Evolutionary conservation across 805 yeast species (phyloP).

Genomic region (Lipomyces orientalis): DNA sequence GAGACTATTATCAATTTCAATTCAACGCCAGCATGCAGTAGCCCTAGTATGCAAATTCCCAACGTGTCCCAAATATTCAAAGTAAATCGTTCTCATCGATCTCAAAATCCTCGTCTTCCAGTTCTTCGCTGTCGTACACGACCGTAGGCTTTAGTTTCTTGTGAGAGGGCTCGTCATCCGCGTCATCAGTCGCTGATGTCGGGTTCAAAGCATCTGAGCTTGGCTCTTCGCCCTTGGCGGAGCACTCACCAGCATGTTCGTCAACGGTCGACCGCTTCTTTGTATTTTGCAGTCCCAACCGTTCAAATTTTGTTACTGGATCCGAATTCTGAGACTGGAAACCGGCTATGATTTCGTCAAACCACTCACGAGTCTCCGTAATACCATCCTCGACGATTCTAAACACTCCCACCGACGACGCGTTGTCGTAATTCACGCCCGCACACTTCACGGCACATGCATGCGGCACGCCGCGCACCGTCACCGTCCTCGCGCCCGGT

Average conservation of each 20-base stretch:
- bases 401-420: slow-evolving; percentile 21
- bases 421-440: slow-evolving; percentile 27
- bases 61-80: neutral
- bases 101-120: neutral
- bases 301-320: neutral
- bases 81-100: neutral
- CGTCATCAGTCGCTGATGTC: neutral
- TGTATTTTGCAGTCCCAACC: neutral
- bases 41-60: neutral
- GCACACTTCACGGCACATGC: slow-evolving; percentile 29
- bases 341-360: slow-evolving; percentile 11
- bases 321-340: neutral
- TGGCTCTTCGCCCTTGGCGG: neutral
- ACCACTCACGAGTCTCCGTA: slow-evolving; percentile 14
- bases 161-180: neutral
- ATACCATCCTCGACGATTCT: slow-evolving; percentile 23
- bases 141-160: neutral
- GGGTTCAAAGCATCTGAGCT: neutral
- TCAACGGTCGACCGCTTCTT: neutral
- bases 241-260: neutral
- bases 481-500: neutral
- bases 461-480: slow-evolving; percentile 31
- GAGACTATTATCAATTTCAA: neutral
- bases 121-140: slow-evolving; percentile 1
- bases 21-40: neutral